Base-by-base conservation (phyloP, 2,329 filamentous ascomycete species). In the Fusarium sp. region DNA sequence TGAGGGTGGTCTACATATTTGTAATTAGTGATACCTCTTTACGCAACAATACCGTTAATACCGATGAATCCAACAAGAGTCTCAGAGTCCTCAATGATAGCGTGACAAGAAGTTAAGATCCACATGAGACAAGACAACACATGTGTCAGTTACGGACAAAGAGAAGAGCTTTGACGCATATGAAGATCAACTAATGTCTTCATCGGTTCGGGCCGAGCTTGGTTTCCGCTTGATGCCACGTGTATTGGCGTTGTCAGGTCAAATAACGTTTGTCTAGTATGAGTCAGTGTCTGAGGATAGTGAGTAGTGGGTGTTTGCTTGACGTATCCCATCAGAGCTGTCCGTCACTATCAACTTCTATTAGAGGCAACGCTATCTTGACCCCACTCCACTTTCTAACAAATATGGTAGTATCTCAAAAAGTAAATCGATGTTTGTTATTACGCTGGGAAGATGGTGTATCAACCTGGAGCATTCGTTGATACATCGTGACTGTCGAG, bases 11-110 rank as follows among this genome's bases (percentile, higher is more conserved):
- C 16, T 23, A 46, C 11, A 20, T 40, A 59, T 23, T 59, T 32
- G 20, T 65, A 40, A 47, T 49, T 37, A 65, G 51, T 65, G 46
- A 65, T 47, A 59, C 62, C 46, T 64, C 28, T 20, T 16, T 27
- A 8, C 34, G 28, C 20, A 37, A 37, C 12, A 37, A 12, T 37
- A n/a, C 5, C 10, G 18, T 37, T n/a, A 12, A 37, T 37, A n/a
- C 10, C 34, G 11, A 37, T 37, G 32, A 37, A 37, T 1, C 3
- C 25, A 27, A 27, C 25, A 27, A 10, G 25, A 27, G 25, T 10
- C 25, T 9, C 8, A 4, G 25, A 9, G 25, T 27, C 8, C 25
- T 9, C 25, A 27, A 27, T 27, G 25, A 27, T 27, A 27, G 25
- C 3, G 25, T 27, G 25, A 27, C 25, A 27, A 27, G 25, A 27